These are phyloP conservation scores for Polygonum aviculare DNA, from an alignment of 148 eudicot genomes.

Conservation along the genomic window DNA sequence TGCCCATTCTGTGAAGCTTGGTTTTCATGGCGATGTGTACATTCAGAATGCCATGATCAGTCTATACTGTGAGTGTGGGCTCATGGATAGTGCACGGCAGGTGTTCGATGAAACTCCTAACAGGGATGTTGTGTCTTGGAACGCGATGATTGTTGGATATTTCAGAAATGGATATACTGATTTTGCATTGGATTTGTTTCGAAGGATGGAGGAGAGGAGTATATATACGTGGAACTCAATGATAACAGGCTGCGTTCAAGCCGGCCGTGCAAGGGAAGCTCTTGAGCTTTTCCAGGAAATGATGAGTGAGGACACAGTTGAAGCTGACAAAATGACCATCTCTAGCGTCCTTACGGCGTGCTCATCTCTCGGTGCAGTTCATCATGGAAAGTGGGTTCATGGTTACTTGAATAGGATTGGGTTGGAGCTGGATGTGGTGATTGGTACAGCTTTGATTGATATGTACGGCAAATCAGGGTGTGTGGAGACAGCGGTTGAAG, in stretches of 20 bases:
- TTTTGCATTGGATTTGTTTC: constrained; percentile 42
- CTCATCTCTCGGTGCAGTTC: constrained; percentile 64
- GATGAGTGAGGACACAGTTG: constrained; percentile 22
- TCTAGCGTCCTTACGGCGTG: constrained; percentile 70
- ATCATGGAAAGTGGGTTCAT: constrained; percentile 59
- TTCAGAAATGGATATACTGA: constrained; percentile 50
- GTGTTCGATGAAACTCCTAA: constrained; percentile 52
- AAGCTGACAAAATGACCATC: constrained; percentile 59
- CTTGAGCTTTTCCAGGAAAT: constrained; percentile 51
- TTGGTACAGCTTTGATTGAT: constrained; percentile 63
- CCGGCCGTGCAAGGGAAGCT: constrained; percentile 52
- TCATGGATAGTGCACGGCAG: constrained; percentile 28
- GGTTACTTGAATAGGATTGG: constrained; percentile 45
- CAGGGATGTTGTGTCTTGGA: constrained; percentile 68
- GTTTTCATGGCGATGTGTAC: constrained; percentile 33
- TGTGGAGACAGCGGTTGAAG: constrained; percentile 43
- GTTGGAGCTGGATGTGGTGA: constrained; percentile 57
- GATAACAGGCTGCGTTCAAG: constrained; percentile 62
- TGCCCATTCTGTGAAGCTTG: constrained; percentile 36
- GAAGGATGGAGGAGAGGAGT: constrained; percentile 46
- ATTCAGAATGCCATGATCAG: constrained; percentile 40
- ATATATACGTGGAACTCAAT: constrained; percentile 72
- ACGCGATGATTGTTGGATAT: constrained; percentile 49
- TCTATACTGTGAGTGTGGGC: constrained; percentile 36
- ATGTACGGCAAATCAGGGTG: constrained; percentile 84